These are phyloP conservation scores for Cicer cuneatum DNA, from an alignment of 306 rosid species.

Conservation along the genomic window DNA sequence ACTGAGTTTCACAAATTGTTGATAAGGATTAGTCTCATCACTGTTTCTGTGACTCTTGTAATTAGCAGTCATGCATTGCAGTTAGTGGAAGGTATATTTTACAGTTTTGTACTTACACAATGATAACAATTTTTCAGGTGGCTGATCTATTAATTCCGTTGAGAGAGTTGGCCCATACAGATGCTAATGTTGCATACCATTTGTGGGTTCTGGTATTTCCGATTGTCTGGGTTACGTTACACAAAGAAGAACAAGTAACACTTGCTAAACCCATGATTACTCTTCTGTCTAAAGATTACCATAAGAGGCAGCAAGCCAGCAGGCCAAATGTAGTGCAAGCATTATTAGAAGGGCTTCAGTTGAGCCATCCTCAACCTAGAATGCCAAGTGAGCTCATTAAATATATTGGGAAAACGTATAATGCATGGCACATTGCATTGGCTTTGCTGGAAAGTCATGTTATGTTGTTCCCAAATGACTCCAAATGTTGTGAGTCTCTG, in stretches of 20 bases:
- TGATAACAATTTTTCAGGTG: slow-evolving; percentile 61
- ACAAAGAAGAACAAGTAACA: slow-evolving; percentile 90
- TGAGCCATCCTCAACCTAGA: slow-evolving; percentile 99
- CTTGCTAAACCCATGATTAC: slow-evolving; percentile 96
- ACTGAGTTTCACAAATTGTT: slow-evolving; percentile 20
- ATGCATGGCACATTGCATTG: slow-evolving; percentile 98
- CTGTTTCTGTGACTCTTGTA: slow-evolving; percentile 31
- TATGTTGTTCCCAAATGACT: slow-evolving; percentile 79
- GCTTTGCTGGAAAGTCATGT: slow-evolving; percentile 99
- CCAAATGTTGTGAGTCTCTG: slow-evolving; percentile 92
- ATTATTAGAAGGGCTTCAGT: slow-evolving; percentile 96
- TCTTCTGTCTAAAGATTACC: slow-evolving; percentile 94
- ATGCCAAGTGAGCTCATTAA: slow-evolving; percentile 99
- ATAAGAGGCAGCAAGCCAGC: slow-evolving; percentile 89
- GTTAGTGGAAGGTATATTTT: slow-evolving; percentile 6
- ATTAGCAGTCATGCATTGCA: slow-evolving; percentile 19
- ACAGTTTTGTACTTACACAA: slow-evolving; percentile 6
- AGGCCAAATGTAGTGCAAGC: slow-evolving; percentile 99
- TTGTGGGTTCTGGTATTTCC: slow-evolving; percentile 99
- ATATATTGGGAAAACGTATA: slow-evolving; percentile 94
- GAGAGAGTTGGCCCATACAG: slow-evolving; percentile 95
- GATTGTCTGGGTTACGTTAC: slow-evolving; percentile 96
- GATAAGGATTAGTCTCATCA: slow-evolving; percentile 24
- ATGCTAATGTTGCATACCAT: slow-evolving; percentile 98
- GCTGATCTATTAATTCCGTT: slow-evolving; percentile 88